Evolutionary conservation across 1,139 yeast species (phyloP).

Genomic region (Suhomyces wounanorum): DNA sequence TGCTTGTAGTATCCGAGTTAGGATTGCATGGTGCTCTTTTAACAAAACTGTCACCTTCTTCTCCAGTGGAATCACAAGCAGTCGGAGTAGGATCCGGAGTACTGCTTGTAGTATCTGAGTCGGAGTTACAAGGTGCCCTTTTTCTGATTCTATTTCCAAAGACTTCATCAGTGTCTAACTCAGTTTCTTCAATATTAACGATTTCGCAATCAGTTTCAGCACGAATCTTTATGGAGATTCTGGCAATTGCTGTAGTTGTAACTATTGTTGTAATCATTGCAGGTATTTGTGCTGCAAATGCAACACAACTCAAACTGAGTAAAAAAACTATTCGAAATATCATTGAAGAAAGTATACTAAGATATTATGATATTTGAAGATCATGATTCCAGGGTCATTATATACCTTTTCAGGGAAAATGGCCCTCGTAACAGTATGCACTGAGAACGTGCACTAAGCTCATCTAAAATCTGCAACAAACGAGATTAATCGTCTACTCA

Average conservation of each 20-base stretch:
- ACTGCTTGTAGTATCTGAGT: not conserved
- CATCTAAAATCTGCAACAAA: too few species aligned
- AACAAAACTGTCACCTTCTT: not conserved
- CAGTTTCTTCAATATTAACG: not conserved
- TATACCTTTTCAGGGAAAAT: too few species aligned
- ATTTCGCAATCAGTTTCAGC: not conserved
- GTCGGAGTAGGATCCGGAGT: not conserved
- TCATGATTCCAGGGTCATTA: too few species aligned
- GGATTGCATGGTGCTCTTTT: not conserved
- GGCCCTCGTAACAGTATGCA: too few species aligned
- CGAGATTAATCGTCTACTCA: not conserved
- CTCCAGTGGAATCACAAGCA: not conserved
- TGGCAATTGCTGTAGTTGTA: not conserved
- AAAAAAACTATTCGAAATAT: not conserved
- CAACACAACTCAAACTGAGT: not conserved
- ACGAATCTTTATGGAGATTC: not conserved
- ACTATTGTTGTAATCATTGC: not conserved
- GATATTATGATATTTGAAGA: too few species aligned
- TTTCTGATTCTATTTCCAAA: not conserved
- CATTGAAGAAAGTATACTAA: not conserved
- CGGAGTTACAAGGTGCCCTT: not conserved
- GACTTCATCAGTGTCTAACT: not conserved
- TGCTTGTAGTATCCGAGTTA: not conserved
- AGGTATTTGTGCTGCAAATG: not conserved
- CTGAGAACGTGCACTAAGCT: too few species aligned